These are phyloP conservation scores for Chlorella vulgaris DNA, from an alignment of 139 green algal genomes.

Conservation along the genomic window DNA sequence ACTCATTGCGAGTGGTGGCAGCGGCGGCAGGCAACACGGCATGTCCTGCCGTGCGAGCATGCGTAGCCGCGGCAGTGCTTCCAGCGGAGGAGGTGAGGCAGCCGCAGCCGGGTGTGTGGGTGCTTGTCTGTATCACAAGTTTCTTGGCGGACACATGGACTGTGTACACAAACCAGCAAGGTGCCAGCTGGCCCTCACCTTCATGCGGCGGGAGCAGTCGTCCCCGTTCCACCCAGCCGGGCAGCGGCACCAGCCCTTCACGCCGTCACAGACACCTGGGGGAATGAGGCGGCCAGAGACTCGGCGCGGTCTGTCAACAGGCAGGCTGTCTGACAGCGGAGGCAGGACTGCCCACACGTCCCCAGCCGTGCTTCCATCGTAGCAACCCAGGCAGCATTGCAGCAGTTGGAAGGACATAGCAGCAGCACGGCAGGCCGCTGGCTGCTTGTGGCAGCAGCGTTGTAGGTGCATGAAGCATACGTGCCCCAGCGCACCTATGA, in stretches of 20 bases:
- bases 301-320: not conserved
- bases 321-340: not conserved
- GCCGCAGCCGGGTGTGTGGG: too few species aligned
- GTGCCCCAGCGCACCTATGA: not conserved
- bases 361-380: not conserved
- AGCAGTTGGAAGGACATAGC: not conserved
- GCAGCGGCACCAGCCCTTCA: not conserved
- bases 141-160: not conserved
- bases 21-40: too few species aligned
- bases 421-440: not conserved
- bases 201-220: constrained; percentile 39
- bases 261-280: constrained; percentile 1
- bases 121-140: not conserved
- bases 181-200: not conserved
- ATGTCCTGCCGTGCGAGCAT: too few species aligned
- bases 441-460: not conserved
- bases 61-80: too few species aligned
- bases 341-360: not conserved
- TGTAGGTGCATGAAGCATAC: not conserved
- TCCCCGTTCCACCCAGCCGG: constrained; percentile 52
- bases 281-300: not conserved
- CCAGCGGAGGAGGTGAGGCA: too few species aligned
- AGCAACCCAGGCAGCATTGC: not conserved
- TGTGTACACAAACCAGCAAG: not conserved
- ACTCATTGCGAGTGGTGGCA: too few species aligned